Evolutionary conservation across 1,284 basidiomycete species (phyloP).

Genomic region (Sporisorium reilianum): DNA sequence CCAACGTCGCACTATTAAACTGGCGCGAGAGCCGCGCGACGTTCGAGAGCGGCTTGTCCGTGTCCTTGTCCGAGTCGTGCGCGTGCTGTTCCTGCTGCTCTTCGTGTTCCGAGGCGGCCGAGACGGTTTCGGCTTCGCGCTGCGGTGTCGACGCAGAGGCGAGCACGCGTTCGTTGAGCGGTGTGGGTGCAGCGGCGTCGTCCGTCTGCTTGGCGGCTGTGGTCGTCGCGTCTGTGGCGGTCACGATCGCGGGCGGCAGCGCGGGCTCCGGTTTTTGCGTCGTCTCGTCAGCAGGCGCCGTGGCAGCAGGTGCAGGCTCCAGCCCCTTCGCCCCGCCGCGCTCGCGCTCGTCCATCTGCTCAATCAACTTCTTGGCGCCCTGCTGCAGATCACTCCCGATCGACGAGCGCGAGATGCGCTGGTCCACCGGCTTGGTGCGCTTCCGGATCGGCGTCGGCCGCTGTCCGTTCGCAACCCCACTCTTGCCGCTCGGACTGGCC

Average conservation of each 20-base stretch:
- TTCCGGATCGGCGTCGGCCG: slow-evolving; percentile 82
- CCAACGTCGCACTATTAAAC: slow-evolving; percentile 27
- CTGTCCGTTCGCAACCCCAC: slow-evolving; percentile 12
- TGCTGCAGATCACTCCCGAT: slow-evolving; percentile 45
- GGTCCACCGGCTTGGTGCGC: slow-evolving; percentile 87
- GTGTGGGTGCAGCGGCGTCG: slow-evolving; percentile 59
- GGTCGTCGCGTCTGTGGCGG: slow-evolving; percentile 61
- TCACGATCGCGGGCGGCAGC: slow-evolving; percentile 16
- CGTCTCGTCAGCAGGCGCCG: neutral
- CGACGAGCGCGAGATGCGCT: slow-evolving; percentile 71
- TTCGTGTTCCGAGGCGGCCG: slow-evolving; percentile 24
- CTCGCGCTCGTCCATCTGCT: slow-evolving; percentile 45
- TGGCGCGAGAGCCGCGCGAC: slow-evolving; percentile 58
- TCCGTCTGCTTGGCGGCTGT: slow-evolving; percentile 61
- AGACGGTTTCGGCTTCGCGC: slow-evolving; percentile 35
- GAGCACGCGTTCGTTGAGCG: slow-evolving; percentile 69
- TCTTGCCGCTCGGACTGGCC: slow-evolving; percentile 8
- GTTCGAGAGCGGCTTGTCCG: slow-evolving; percentile 52
- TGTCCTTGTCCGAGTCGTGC: slow-evolving; percentile 16
- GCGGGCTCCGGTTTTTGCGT: slow-evolving; percentile 1
- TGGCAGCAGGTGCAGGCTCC: neutral
- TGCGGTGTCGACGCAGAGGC: neutral
- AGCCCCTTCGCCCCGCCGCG: neutral
- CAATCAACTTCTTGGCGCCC: slow-evolving; percentile 41
- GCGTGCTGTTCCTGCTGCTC: too few relatives aligned